Evolutionary conservation across 176 grass and related monocot species (phyloP).

Genomic region (Chrysopogon serrulatus): DNA sequence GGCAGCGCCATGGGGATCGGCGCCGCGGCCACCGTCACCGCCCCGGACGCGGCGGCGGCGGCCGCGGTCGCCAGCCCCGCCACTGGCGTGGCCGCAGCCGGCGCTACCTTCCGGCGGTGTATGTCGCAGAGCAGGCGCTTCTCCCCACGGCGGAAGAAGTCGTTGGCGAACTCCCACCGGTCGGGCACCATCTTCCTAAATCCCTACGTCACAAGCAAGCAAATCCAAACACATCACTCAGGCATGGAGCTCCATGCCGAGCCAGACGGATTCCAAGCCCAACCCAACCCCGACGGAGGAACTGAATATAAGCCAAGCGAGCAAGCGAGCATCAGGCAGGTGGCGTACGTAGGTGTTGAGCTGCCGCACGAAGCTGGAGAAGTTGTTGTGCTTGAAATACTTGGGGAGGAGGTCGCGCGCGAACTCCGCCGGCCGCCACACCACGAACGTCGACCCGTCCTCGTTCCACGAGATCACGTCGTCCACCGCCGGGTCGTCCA

Average conservation of each 20-base stretch:
- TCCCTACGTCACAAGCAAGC: slow-evolving; percentile 58
- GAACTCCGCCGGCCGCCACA: slow-evolving; percentile 94
- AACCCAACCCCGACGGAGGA: not conserved
- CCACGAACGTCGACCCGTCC: slow-evolving; percentile 83
- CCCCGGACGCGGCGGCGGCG: not conserved
- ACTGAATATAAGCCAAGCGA: not conserved
- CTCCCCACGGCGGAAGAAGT: slow-evolving; percentile 68
- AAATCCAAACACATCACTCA: slow-evolving; percentile 24
- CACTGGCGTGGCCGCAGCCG: not conserved
- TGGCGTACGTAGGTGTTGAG: slow-evolving; percentile 83
- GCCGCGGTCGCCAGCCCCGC: slow-evolving; percentile 1
- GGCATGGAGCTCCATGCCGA: not conserved
- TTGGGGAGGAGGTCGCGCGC: slow-evolving; percentile 81
- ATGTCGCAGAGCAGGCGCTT: slow-evolving; percentile 71
- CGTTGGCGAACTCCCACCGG: slow-evolving; percentile 90
- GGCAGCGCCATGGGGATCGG: slow-evolving; percentile 57
- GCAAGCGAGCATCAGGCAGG: too few relatives aligned
- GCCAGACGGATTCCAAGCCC: not conserved
- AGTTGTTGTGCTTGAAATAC: slow-evolving; percentile 99
- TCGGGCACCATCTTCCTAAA: slow-evolving; percentile 86
- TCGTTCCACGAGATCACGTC: slow-evolving; percentile 96
- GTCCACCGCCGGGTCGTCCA: slow-evolving; percentile 72
- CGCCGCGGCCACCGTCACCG: slow-evolving; percentile 36
- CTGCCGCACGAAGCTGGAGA: slow-evolving; percentile 96
- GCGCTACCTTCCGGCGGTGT: slow-evolving; percentile 60